A percentile compares a stretch with the other conserved stretches of the same genome.
Conservation (phyloP, 768 basidiomycete species). For the Scleroderma citrinum region DNA sequence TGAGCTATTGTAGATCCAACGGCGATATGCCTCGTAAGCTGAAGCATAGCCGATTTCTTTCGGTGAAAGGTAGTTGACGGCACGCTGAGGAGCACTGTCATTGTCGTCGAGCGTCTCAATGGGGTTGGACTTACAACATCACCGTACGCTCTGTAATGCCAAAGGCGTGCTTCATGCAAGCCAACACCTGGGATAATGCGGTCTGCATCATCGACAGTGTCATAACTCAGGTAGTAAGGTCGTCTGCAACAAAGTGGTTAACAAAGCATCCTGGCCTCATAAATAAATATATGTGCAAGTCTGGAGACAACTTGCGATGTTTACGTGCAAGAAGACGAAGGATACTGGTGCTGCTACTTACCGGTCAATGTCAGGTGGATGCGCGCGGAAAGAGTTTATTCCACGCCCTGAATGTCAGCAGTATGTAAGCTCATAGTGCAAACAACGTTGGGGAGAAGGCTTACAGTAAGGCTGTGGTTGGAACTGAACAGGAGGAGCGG, state of each 20-base stretch:
- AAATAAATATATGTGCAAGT: too few relatives aligned
- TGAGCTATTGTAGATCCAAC: constrained; percentile 53
- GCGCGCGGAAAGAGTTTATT: constrained; percentile 57
- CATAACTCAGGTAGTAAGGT: constrained; percentile 34
- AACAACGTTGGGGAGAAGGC: constrained; percentile 15
- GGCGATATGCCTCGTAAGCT: constrained; percentile 70
- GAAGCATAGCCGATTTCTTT: constrained; percentile 69
- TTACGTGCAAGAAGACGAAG: too few relatives aligned
- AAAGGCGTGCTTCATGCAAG: constrained; percentile 54
- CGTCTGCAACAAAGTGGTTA: constrained; percentile 15
- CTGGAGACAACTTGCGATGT: too few relatives aligned
- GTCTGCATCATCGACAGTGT: constrained; percentile 12
- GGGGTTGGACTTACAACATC: constrained; percentile 39
- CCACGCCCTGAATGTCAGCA: constrained; percentile 46
- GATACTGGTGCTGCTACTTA: not conserved
- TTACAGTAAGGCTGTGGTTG: constrained; percentile 50
- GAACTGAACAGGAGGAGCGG: constrained; percentile 29
- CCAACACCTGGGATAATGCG: constrained; percentile 39
- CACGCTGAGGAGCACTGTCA: constrained; percentile 32
- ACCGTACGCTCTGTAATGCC: constrained; percentile 64
- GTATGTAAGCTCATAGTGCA: not conserved
- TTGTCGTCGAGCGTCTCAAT: not conserved
- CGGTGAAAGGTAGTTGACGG: constrained; percentile 48
- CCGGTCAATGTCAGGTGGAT: constrained; percentile 32
- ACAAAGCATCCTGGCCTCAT: not conserved